These are phyloP conservation scores for Pseudogymnoascus sp. DNA, from an alignment of 2,329 filamentous ascomycete genomes.

Conservation along the genomic window DNA sequence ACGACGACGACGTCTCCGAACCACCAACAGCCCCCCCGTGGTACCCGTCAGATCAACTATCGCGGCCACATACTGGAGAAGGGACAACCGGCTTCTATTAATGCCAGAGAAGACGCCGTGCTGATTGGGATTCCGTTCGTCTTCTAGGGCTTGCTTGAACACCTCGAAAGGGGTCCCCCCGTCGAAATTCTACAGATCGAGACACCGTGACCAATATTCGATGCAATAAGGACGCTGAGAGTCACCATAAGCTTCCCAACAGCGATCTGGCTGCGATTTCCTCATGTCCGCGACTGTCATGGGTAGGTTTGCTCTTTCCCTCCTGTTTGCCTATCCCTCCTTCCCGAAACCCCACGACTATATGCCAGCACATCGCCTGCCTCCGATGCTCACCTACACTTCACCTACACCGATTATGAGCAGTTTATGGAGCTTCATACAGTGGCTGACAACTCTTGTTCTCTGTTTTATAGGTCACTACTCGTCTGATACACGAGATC, in stretches of 20 bases:
- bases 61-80: background rate
- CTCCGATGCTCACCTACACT: background rate
- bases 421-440: background rate
- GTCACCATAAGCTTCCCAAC: background rate
- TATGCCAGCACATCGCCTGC: background rate
- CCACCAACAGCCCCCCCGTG: background rate
- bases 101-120: background rate
- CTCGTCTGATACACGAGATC: constrained; percentile 38
- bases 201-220: constrained; percentile 1
- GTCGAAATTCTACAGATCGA: background rate
- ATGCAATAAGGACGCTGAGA: constrained; percentile 2
- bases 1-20: background rate
- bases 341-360: constrained; percentile 6
- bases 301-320: constrained; percentile 8
- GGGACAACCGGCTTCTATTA: background rate
- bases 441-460: background rate
- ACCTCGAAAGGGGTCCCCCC: background rate
- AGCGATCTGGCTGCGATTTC: background rate
- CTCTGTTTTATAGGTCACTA: constrained; percentile 12
- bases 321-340: constrained; percentile 4
- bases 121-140: background rate
- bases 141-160: constrained; percentile 4
- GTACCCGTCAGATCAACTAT: background rate
- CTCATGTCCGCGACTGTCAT: constrained; percentile 7
- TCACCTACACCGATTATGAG: background rate